Base-by-base conservation (phyloP, 176 grass and related monocot genomes). In the Poa pratensis region DNA sequence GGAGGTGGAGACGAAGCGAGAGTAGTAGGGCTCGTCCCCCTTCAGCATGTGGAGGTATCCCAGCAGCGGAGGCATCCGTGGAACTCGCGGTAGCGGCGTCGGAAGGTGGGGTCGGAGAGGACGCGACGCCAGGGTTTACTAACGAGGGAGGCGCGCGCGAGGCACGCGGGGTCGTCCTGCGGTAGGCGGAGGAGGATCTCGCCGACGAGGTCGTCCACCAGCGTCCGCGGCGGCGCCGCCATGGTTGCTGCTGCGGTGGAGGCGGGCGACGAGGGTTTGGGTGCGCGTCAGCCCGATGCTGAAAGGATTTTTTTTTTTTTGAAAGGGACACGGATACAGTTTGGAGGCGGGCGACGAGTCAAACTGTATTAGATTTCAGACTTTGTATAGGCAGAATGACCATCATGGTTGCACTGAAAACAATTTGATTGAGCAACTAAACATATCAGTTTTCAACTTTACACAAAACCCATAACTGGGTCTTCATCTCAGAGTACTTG, bases 171-270 rank as follows among this genome's bases (percentile, higher is more conserved):
- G 60, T 28, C 60, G 24, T 28, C 11, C 24, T 4, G 11, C 60
- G 11, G 60, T 0, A 63, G 10, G 12, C 60, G 24, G 28, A 66
- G 15, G 14, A 66, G 15, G 28, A 67, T 67, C 7, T 67, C 63
- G 28, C 3, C 7, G 63, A 67, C 2, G 28, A 67, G 28, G 63
- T 67, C 63, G 16, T 67, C 63, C 63, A 67, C 7, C 63, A 35
- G 63, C 63, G 2, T 7, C 6, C 5, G 63, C 28, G 63, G 9
- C 45, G 45, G 63, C 15, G 61, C 12, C 26, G 27, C 28, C 63
- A 34, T 67, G 7, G 63, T 35, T 67, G 63, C 63, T 67, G 63
- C 63, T 66, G 63, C 24, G 61, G 61, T 64, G 26, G 61, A 62
- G 60, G 12, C 59, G 58, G 57, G 20, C 22, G 58, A 24, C 26